A percentile compares a stretch with the other conserved stretches of the same genome.
These are phyloP conservation scores for Arthrocladium fulminans DNA, from an alignment of 2,329 filamentous ascomycete genomes.

Conservation along the genomic window DNA sequence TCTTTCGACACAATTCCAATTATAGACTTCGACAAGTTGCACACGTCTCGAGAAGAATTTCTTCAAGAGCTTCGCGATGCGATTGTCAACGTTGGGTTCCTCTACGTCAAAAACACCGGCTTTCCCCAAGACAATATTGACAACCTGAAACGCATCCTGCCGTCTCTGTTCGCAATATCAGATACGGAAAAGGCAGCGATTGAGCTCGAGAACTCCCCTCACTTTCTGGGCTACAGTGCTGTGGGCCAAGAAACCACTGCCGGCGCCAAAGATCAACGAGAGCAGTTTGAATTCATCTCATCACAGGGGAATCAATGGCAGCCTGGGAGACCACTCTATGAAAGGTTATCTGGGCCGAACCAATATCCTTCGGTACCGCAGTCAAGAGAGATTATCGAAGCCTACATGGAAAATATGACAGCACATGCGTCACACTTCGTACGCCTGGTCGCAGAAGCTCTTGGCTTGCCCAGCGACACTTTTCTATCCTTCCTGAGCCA, in stretches of 20 bases:
- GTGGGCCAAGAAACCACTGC: slow-evolving; percentile 49
- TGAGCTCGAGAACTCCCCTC: slow-evolving; percentile 43
- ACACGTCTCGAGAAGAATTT: slow-evolving; percentile 7
- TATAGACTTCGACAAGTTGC: slow-evolving; percentile 26
- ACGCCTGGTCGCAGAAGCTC: slow-evolving; percentile 47
- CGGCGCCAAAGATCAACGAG: slow-evolving; percentile 43
- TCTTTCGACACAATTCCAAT: slow-evolving; percentile 23
- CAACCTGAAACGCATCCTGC: slow-evolving; percentile 15
- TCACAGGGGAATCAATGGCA: slow-evolving; percentile 18
- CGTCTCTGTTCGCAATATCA: slow-evolving; percentile 19
- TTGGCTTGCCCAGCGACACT: slow-evolving; percentile 40
- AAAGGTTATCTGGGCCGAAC: slow-evolving; percentile 41
- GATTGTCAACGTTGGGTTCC: slow-evolving; percentile 23
- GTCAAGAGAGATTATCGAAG: slow-evolving; percentile 33
- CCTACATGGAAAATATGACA: slow-evolving; percentile 46
- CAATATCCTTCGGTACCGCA: slow-evolving; percentile 38
- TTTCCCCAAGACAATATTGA: slow-evolving; percentile 16
- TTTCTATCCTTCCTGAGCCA: slow-evolving; percentile 47
- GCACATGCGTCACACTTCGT: slow-evolving; percentile 46
- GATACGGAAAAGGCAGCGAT: slow-evolving; percentile 18
- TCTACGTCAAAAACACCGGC: slow-evolving; percentile 24
- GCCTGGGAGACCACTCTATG: slow-evolving; percentile 31
- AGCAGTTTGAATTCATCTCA: slow-evolving; percentile 51
- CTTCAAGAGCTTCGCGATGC: slow-evolving; percentile 17
- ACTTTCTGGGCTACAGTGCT: slow-evolving; percentile 53